Conservation (phyloP, 441 rosid species). For the Gossypium gossypioides region DNA sequence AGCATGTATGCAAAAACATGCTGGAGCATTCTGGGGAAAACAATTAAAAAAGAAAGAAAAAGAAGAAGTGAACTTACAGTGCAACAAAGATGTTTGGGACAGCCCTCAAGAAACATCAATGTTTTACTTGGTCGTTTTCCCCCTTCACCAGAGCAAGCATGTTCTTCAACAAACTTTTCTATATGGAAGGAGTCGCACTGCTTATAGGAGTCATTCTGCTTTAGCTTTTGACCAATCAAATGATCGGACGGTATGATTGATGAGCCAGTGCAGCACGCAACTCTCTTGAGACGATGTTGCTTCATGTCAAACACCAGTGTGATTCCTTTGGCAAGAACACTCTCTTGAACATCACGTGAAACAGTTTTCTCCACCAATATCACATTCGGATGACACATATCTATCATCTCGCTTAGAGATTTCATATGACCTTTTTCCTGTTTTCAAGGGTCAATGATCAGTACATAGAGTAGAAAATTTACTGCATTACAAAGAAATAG, state of each 20-base stretch:
- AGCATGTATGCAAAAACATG: not conserved
- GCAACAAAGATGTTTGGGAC: slow-evolving; percentile 68
- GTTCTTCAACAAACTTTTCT: slow-evolving; percentile 78
- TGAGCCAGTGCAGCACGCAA: slow-evolving; percentile 76
- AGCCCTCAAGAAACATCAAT: slow-evolving; percentile 88
- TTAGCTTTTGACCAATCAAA: slow-evolving; percentile 48
- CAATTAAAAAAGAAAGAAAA: slow-evolving; percentile 9
- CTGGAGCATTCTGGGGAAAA: not conserved
- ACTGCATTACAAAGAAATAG: not conserved
- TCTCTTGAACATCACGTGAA: slow-evolving; percentile 73
- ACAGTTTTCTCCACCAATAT: slow-evolving; percentile 85
- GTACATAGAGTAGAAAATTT: slow-evolving; percentile 1
- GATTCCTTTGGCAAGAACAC: slow-evolving; percentile 56
- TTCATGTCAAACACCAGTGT: slow-evolving; percentile 87
- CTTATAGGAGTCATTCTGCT: slow-evolving; percentile 61
- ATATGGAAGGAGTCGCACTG: slow-evolving; percentile 74
- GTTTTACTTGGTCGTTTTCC: slow-evolving; percentile 78
- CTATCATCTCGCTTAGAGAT: slow-evolving; percentile 55
- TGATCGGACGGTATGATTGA: slow-evolving; percentile 50
- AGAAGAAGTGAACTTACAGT: slow-evolving; percentile 50
- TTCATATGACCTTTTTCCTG: slow-evolving; percentile 60
- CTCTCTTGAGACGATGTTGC: slow-evolving; percentile 78
- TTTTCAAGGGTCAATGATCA: slow-evolving; percentile 20
- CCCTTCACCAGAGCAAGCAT: slow-evolving; percentile 50
- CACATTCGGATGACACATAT: slow-evolving; percentile 60